These are phyloP conservation scores for Clavispora phyllophila DNA, from an alignment of 805 yeast species.

Conservation along the genomic window DNA sequence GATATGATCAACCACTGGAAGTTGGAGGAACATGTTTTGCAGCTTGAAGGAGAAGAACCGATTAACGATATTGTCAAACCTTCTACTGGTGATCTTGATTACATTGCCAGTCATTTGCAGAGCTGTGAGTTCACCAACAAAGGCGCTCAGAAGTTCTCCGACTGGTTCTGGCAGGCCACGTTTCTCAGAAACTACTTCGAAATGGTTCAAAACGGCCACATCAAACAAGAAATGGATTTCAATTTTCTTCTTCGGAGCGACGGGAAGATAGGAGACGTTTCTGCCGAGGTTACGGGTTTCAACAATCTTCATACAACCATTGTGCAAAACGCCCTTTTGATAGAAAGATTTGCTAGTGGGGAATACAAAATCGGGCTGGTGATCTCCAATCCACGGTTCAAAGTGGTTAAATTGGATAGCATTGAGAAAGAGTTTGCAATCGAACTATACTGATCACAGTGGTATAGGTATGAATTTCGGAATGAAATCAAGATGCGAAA, in stretches of 20 bases:
- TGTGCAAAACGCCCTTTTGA: constrained; percentile 17
- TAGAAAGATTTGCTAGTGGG: constrained; percentile 17
- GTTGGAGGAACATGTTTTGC: constrained; percentile 21
- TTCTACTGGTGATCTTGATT: constrained; percentile 21
- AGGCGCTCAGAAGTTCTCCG: constrained; percentile 21
- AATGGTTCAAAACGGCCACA: constrained; percentile 11
- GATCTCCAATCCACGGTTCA: constrained; percentile 14
- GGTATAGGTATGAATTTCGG: no score
- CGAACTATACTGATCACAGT: constrained; percentile 7
- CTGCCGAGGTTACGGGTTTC: constrained; percentile 25
- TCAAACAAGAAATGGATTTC: constrained; percentile 19
- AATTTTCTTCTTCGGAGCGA: constrained; percentile 18
- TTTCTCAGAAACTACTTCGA: constrained; percentile 27
- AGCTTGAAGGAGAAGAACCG: background rate
- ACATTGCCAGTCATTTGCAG: constrained; percentile 40
- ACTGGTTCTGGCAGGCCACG: constrained; percentile 35
- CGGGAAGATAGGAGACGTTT: constrained; percentile 24
- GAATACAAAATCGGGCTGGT: constrained; percentile 20
- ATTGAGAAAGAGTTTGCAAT: constrained; percentile 29
- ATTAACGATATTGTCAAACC: background rate
- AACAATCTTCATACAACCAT: constrained; percentile 18
- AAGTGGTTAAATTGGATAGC: constrained; percentile 26
- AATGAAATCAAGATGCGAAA: no score
- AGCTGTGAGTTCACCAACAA: constrained; percentile 38
- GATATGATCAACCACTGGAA: constrained; percentile 68